These are phyloP conservation scores for Ustilago vetiveriae DNA, from an alignment of 1,284 basidiomycete species.

Conservation along the genomic window DNA sequence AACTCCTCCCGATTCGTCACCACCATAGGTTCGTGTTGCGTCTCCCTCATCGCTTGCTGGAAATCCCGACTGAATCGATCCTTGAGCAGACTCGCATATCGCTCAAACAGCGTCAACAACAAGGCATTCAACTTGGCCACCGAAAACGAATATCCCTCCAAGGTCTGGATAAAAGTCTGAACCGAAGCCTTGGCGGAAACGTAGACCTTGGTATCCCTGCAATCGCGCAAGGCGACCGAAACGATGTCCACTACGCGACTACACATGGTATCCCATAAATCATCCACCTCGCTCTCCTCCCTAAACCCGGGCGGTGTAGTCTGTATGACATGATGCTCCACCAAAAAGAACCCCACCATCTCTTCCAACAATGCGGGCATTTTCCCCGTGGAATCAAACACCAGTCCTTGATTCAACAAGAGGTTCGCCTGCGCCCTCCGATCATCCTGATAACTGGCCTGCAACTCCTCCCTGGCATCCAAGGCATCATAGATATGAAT, in stretches of 20 bases:
- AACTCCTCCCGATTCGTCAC: slow-evolving; percentile 79
- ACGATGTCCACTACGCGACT: slow-evolving; percentile 80
- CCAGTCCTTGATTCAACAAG: slow-evolving; percentile 77
- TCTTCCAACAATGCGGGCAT: slow-evolving; percentile 73
- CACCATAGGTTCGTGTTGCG: slow-evolving; percentile 92
- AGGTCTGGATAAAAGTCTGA: slow-evolving; percentile 87
- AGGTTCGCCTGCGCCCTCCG: slow-evolving; percentile 91
- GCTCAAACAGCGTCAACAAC: slow-evolving; percentile 87
- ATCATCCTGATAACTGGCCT: slow-evolving; percentile 92
- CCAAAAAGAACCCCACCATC: slow-evolving; percentile 98
- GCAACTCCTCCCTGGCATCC: slow-evolving; percentile 86
- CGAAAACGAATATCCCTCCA: slow-evolving; percentile 84
- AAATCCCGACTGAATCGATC: slow-evolving; percentile 79
- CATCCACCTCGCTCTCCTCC: slow-evolving; percentile 88
- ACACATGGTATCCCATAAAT: slow-evolving; percentile 93
- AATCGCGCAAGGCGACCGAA: slow-evolving; percentile 77
- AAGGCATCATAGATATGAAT: slow-evolving; percentile 96
- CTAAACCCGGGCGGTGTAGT: slow-evolving; percentile 81
- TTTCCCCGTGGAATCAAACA: slow-evolving; percentile 62
- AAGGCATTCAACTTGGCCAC: slow-evolving; percentile 84
- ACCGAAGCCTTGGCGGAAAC: slow-evolving; percentile 85
- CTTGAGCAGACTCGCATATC: slow-evolving; percentile 84
- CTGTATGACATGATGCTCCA: slow-evolving; percentile 90
- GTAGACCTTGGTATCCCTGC: slow-evolving; percentile 84
- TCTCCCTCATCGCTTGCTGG: slow-evolving; percentile 74